Base-by-base conservation (phyloP, 2,329 filamentous ascomycete species). In the Rhytidhysteron rufulum region DNA sequence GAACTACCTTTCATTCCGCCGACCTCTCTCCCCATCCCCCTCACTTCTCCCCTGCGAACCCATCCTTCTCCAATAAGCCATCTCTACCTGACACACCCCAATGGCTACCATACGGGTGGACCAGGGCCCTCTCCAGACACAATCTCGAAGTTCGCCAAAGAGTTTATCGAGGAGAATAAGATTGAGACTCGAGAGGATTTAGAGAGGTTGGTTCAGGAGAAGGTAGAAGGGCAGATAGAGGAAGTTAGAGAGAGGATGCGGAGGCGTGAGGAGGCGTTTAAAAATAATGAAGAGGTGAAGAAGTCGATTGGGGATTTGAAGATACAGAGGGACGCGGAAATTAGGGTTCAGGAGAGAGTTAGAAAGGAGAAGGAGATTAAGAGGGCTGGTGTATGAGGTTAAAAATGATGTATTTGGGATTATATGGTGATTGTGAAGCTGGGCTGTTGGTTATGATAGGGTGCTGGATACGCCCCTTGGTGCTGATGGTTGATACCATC, bases 91-190 rank as follows among this genome's bases (percentile, higher is more conserved):
- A 74, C 71, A 0, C 71, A 74, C 44, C 58, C 60, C 2, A 63
- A 66, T 8, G 71, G 71, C n/a, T 71, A 69, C 32, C 56, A 71
- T 20, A 70, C 72, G 32, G 71, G 71, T n/a, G 71, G 71, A 1
- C 69, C 68, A 1, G 68, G 68, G 1, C 62, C 70, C 1, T 56
- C 62, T 9, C 60, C 66, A 3, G 46, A 52, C 4, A 59, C 63
- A 1, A 51, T 62, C 2, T 31, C 41, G 11, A 54, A 53, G 10
- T 72, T 69, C 47, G 62, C 66, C 3, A 54, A 64, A 31, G 53
- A 63, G 32, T 72, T 72, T 39, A 60, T 72, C 3, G 38, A 46
- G 18, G 58, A 65, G 38, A 52, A 68, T 39, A 50, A 54, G 4
- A 57, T 70, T 17, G 50, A 55, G 21, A 62, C 63, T 39, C 49